Conservation (phyloP, 1,284 basidiomycete genomes). For the Melanopsichium pennsylvanicum region DNA sequence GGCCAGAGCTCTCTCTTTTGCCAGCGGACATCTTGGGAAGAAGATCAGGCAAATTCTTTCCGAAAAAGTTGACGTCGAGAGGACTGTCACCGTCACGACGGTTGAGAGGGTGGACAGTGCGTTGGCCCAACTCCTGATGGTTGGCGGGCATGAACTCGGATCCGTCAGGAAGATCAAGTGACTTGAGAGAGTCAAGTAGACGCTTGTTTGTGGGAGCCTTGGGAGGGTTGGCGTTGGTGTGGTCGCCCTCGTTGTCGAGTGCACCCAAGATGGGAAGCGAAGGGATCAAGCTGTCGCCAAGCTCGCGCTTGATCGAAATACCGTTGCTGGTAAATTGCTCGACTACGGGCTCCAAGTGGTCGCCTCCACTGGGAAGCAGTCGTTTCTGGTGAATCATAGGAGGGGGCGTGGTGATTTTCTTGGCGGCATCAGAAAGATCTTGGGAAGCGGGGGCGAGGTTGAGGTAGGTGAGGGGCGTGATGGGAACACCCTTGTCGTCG, state of each 20-base stretch:
- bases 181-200: conserved; percentile 19
- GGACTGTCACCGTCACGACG: conserved; percentile 15
- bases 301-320: conserved; percentile 17
- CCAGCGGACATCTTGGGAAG: conserved; percentile 5
- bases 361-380: conserved; percentile 4
- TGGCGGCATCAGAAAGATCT: conserved; percentile 29
- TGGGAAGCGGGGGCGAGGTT: conserved; percentile 33
- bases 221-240: conserved; percentile 22
- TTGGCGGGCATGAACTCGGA: conserved; percentile 18
- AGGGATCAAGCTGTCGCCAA: conserved; percentile 17
- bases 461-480: conserved; percentile 40
- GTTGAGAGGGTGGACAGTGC: conserved; percentile 30
- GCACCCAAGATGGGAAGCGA: conserved; percentile 23
- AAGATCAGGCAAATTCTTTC: conserved; percentile 5
- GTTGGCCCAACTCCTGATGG: conserved; percentile 26
- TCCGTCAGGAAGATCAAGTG: conserved; percentile 7
- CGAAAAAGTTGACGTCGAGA: conserved; percentile 13
- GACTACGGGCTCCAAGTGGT: conserved; percentile 16
- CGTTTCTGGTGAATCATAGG: conserved; percentile 21
- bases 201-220: conserved; percentile 11
- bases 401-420: conserved; percentile 36
- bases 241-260: conserved; percentile 42
- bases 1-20: conserved; percentile 21
- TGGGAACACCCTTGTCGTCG: conserved; percentile 29
- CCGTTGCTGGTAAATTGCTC: conserved; percentile 25